Base-by-base conservation (phyloP, 2,329 filamentous ascomycete species). In the Arthroderma sp. region DNA sequence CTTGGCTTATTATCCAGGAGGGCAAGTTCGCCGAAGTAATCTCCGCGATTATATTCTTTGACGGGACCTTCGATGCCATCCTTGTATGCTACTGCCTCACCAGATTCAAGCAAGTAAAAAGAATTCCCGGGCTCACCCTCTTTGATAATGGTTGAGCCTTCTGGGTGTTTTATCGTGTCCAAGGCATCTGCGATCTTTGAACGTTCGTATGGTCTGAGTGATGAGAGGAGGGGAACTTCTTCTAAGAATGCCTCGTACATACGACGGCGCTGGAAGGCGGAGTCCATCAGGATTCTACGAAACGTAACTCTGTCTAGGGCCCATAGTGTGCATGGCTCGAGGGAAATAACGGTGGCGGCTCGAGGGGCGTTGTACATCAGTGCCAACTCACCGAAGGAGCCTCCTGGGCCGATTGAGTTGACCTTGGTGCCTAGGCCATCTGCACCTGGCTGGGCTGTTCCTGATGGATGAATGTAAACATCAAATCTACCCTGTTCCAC, bases 341-440 rank as follows among this genome's bases (percentile, higher is more conserved):
- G 80, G 29, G 85, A 94, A 49, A 93, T 77, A 48, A 98, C 85
- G 0, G 91, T 96, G 3, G 91, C 91, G 36, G 91, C 91, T 58
- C 91, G 85, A 28, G 91, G 91, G 22, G 91, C 87, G 58, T 96
- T 95, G 70, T 98, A 96, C 91, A 98, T 96, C 57, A 98, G 73
- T 8, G 91, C 91, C 46, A 98, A 74, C 68, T 98, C 91, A 55
- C 91, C 91, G 64, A 98, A 98, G 3, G 87, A 94, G 49, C 88
- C 88, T 41, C 91, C 91, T 3, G 87, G 78, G 38, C 85, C 81
- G 47, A 93, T 93, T 33, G 74, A 80, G 55, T 79, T 80, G 29
- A 96, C 89, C 56, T 86, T 84, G 49, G 74, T 72, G 41, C 91
- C 91, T 67, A 95, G 74, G 7, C 89, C 91, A 39, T 88, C 80